Evolutionary conservation across 2,329 filamentous ascomycete species (phyloP).

Genomic region (Penicillium glabrum): DNA sequence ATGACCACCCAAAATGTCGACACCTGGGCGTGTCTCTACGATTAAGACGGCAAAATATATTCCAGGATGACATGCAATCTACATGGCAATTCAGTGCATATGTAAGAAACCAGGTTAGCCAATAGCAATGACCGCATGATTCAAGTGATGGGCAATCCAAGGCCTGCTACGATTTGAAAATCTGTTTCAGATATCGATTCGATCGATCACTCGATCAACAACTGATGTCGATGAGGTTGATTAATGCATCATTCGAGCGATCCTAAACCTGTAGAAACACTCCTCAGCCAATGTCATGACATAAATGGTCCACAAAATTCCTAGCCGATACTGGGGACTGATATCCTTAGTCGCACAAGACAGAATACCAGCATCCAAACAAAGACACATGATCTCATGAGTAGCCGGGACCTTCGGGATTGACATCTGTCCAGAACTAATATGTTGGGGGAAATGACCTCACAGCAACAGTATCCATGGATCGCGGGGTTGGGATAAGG

Average conservation of each 20-base stretch:
- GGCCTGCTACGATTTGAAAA: background rate
- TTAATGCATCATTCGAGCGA: background rate
- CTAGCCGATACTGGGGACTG: background rate
- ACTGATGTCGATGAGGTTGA: background rate
- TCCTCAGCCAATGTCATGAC: slow-evolving; percentile 3
- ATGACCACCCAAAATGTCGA: no score
- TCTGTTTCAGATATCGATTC: background rate
- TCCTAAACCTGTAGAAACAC: background rate
- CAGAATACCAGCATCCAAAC: background rate
- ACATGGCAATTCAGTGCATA: no score
- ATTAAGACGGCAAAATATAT: no score
- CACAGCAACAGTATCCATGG: slow-evolving; percentile 11
- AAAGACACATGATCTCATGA: slow-evolving; percentile 12
- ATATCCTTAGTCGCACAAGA: background rate
- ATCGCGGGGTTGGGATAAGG: slow-evolving; percentile 6
- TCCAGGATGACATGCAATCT: no score
- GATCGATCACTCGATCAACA: background rate
- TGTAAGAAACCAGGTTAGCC: no score
- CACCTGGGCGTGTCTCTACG: no score
- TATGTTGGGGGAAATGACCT: slow-evolving; percentile 9
- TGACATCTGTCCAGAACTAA: background rate
- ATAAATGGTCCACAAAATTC: background rate
- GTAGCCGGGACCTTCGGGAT: slow-evolving; percentile 11
- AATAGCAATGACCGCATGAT: background rate
- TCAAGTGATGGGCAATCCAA: background rate